Conservation (phyloP, 2,329 filamentous ascomycete species). For the Nakataea oryzae region DNA sequence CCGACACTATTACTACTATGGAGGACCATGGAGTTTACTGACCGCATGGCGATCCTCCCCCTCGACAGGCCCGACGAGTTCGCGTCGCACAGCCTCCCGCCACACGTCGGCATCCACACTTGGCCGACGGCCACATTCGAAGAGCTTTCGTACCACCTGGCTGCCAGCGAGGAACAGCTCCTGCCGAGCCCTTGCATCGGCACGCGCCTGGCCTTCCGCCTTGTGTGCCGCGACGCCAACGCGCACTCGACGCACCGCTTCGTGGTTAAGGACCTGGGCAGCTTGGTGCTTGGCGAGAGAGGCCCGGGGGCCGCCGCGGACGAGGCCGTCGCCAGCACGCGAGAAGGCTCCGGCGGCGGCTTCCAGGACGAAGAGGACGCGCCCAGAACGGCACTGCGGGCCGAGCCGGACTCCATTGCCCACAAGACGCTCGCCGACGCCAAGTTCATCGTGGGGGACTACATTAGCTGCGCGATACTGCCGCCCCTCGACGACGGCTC, state of each 20-base stretch:
- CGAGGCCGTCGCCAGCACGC: constrained; percentile 20
- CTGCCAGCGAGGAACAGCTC: constrained; percentile 41
- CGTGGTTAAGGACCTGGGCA: constrained; percentile 72
- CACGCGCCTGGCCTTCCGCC: constrained; percentile 76
- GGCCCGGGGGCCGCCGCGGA: constrained; percentile 28
- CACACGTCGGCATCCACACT: constrained; percentile 73
- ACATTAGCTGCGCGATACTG: constrained; percentile 71
- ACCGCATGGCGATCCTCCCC: neutral
- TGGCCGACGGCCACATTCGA: constrained; percentile 72
- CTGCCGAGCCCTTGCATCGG: constrained; percentile 68
- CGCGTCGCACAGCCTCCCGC: constrained; percentile 44
- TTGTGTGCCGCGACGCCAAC: constrained; percentile 69
- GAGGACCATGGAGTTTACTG: neutral
- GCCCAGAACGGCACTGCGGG: constrained; percentile 9
- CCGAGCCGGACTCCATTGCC: constrained; percentile 43
- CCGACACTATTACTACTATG: too few species aligned
- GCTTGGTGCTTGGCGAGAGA: constrained; percentile 56
- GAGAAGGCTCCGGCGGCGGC: constrained; percentile 18
- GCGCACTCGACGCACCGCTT: constrained; percentile 39
- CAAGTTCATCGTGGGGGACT: constrained; percentile 82
- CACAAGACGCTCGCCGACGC: constrained; percentile 67
- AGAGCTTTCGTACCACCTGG: constrained; percentile 71
- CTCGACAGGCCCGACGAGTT: constrained; percentile 60
- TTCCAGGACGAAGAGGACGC: constrained; percentile 7
- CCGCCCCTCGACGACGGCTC: constrained; percentile 58